Percentiles rank a stretch among this genome's conserved stretches.
These are phyloP conservation scores for Tricholoma saponaceum DNA, from an alignment of 768 basidiomycete species.

Conservation along the genomic window DNA sequence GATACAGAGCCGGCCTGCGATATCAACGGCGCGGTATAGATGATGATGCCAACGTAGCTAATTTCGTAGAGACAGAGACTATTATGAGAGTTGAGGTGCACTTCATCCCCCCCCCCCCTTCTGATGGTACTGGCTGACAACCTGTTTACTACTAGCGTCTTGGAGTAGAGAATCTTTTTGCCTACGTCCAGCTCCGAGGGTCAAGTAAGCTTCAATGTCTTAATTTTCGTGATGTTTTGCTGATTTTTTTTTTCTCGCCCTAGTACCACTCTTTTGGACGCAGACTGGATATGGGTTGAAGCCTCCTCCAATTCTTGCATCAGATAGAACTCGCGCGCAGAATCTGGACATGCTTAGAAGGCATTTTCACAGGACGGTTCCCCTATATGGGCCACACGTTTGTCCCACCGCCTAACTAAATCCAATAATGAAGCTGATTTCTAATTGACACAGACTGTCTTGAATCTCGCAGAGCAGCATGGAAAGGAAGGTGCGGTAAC, in stretches of 20 bases:
- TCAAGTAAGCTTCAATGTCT: slow-evolving; percentile 56
- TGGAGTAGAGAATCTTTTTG: slow-evolving; percentile 71
- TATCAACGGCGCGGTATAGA: slow-evolving; percentile 96
- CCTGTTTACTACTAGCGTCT: slow-evolving; percentile 50
- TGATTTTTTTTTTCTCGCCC: slow-evolving; percentile 2
- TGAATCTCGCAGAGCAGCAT: slow-evolving; percentile 88
- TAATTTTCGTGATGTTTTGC: background rate
- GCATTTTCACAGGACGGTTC: slow-evolving; percentile 66
- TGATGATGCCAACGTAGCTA: slow-evolving; percentile 89
- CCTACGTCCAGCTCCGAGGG: slow-evolving; percentile 88
- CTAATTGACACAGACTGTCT: slow-evolving; percentile 49
- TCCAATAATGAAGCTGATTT: background rate
- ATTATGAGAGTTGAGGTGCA: slow-evolving; percentile 78
- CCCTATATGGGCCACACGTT: slow-evolving; percentile 78
- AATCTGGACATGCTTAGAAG: slow-evolving; percentile 65
- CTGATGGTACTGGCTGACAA: background rate
- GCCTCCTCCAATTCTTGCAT: slow-evolving; percentile 74
- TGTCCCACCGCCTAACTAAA: slow-evolving; percentile 3
- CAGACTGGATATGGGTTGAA: slow-evolving; percentile 86
- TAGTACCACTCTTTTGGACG: slow-evolving; percentile 92
- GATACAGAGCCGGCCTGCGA: slow-evolving; percentile 86
- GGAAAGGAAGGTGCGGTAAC: slow-evolving; percentile 87
- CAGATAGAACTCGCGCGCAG: slow-evolving; percentile 71
- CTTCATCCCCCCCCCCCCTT: background rate
- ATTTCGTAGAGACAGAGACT: slow-evolving; percentile 95